A percentile compares a stretch with the other conserved stretches of the same genome.
These are phyloP conservation scores for Beta corolliflora DNA, from an alignment of 179 eudicot species.

Conservation along the genomic window DNA sequence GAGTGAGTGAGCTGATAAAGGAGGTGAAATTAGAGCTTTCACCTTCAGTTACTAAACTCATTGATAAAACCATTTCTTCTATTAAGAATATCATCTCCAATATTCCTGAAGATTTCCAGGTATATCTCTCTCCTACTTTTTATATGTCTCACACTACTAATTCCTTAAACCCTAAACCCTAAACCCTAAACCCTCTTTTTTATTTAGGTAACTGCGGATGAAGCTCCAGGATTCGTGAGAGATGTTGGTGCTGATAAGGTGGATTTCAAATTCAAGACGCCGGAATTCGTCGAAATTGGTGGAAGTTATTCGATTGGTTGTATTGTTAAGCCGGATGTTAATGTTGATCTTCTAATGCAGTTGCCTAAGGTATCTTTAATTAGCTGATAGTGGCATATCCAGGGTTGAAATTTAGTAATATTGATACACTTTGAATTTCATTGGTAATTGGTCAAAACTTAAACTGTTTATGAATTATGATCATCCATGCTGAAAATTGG, in stretches of 20 bases:
- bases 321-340: slow-evolving; percentile 64
- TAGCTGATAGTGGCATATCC: background rate
- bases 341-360: slow-evolving; percentile 67
- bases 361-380: slow-evolving; percentile 73
- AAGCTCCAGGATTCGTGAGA: slow-evolving; percentile 75
- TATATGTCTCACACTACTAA: background rate
- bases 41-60: slow-evolving; percentile 43
- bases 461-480: background rate
- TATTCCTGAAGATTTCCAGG: slow-evolving; percentile 68
- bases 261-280: slow-evolving; percentile 78
- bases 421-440: background rate
- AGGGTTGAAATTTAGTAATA: background rate
- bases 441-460: background rate
- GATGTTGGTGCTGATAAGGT: slow-evolving; percentile 91
- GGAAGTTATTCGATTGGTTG: slow-evolving; percentile 78
- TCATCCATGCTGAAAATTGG: background rate
- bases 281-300: slow-evolving; percentile 57
- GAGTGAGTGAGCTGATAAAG: slow-evolving; percentile 63
- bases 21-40: slow-evolving; percentile 71
- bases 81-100: slow-evolving; percentile 48
- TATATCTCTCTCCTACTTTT: background rate
- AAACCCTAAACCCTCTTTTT: slow-evolving; percentile 22
- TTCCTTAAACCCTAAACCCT: slow-evolving; percentile 22
- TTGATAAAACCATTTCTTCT: slow-evolving; percentile 51
- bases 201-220: slow-evolving; percentile 63